Base-by-base conservation (phyloP, 192 early-diverging fungal species). In the Spizellomyces sp. region DNA sequence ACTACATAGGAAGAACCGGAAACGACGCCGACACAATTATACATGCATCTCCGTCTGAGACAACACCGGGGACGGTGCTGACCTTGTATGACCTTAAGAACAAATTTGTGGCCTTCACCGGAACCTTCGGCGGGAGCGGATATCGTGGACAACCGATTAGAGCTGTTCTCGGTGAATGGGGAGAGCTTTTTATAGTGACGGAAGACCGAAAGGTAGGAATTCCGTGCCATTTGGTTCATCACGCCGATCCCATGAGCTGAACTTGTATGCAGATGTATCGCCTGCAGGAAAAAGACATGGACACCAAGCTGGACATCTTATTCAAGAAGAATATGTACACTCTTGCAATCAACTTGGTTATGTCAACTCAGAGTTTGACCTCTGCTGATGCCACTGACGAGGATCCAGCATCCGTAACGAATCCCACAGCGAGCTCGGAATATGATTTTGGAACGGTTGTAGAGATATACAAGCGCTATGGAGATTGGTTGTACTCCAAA, bases 391-490 rank as follows among this genome's bases (percentile, higher is more conserved):
- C 17, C 17, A 41, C 17, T 4, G 42, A 61, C 17, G 14, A 61
- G 12, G 54, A 56, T 17, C 50, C 48, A 6, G 45, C 6, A 12
- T 47, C 63, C 5, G 41, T 45, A 60, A 19, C 75, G 15, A 43
- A 12, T 22, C 9, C 64, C 19, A 46, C 48, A 4, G 5, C 46
- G 14, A 22, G n/a, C 47, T 59, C 12, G 57, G 73, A 90, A 64
- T 93, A 90, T 70, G 92, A 95, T 70, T 83, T 90, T 68, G 87
- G 87, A 4, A 95, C 89, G 56, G 84, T 96, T 50, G 87, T 94
- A 0, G 95, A 96, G 41, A 96, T 99, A 44, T 93, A 95, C 83
- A 95, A 91, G 74, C 89, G 90, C 52, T 94, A 98, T 69, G 96
- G 91, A 6, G 96, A 99, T 79, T 93, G 92, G 84, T 84, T 98